These are phyloP conservation scores for Porcisia hertigi DNA, from an alignment of 208 protist species.

Conservation along the genomic window DNA sequence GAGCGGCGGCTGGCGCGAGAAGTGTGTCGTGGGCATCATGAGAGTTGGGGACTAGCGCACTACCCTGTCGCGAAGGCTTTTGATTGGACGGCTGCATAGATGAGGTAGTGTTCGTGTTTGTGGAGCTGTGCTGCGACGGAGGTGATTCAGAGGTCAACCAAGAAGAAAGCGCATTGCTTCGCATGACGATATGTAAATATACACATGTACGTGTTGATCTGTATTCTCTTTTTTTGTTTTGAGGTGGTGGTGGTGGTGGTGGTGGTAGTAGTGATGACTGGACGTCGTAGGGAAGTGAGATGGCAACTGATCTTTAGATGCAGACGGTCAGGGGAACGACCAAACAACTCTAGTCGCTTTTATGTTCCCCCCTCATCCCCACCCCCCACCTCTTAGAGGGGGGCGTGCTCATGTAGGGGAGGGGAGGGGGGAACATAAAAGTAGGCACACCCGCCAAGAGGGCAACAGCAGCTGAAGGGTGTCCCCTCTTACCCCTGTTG, in stretches of 20 bases:
- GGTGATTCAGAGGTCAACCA: neutral
- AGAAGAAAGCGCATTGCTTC: neutral
- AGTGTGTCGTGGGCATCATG: neutral
- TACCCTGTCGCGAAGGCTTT: neutral
- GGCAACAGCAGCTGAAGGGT: neutral
- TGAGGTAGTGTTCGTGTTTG: neutral
- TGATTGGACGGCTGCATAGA: neutral
- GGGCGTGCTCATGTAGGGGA: neutral
- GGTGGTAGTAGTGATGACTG: too few species aligned
- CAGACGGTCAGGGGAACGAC: neutral
- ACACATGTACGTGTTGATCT: too few species aligned
- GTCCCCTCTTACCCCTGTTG: neutral
- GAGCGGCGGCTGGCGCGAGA: neutral
- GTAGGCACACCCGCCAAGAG: neutral
- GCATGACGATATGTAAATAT: neutral
- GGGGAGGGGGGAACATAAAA: neutral
- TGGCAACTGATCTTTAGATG: neutral
- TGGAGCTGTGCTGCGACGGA: conserved; percentile 1
- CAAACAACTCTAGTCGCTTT: neutral
- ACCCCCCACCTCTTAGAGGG: neutral
- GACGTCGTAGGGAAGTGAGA: neutral
- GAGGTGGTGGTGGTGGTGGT: too few species aligned
- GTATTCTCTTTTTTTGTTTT: too few species aligned
- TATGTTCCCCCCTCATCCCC: too few species aligned
- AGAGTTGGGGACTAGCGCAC: neutral